Evolutionary conservation across 2,329 filamentous ascomycete species (phyloP).

Genomic region (Ophiocordyceps camponoti-floridani): DNA sequence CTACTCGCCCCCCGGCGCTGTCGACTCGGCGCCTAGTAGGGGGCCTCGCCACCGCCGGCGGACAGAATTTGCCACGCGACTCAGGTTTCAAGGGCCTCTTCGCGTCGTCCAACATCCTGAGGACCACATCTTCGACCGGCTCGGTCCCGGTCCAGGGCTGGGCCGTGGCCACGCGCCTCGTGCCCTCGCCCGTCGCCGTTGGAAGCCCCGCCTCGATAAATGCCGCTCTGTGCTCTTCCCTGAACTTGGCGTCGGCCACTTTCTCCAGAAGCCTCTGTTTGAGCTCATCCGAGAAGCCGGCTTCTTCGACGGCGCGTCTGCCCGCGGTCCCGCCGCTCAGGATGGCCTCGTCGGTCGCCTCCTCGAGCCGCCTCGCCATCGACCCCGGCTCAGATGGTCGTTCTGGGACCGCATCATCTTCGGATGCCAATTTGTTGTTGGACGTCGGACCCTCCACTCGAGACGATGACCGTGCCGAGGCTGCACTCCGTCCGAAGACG

Average conservation of each 20-base stretch:
- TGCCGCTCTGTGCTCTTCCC: constrained; percentile 27
- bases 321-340: constrained; percentile 40
- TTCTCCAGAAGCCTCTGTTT: constrained; percentile 39
- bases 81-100: constrained; percentile 46
- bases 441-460: not conserved
- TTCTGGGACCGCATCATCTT: not conserved
- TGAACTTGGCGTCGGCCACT: constrained; percentile 35
- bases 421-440: not conserved
- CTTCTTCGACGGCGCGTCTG: constrained; percentile 40
- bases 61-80: constrained; percentile 26
- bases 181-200: constrained; percentile 46
- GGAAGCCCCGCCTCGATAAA: constrained; percentile 30
- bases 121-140: constrained; percentile 50
- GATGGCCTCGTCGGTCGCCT: constrained; percentile 46
- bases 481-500: not conserved
- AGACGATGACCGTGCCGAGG: not conserved
- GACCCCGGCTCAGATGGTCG: constrained; percentile 16
- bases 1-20: constrained; percentile 27
- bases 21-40: constrained; percentile 19
- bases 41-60: constrained; percentile 34
- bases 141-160: constrained; percentile 68
- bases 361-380: constrained; percentile 38
- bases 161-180: constrained; percentile 47
- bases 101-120: constrained; percentile 74
- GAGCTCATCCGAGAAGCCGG: constrained; percentile 45